These are phyloP conservation scores for Pseudopithomyces chartarum DNA, from an alignment of 2,329 filamentous ascomycete genomes.

Conservation along the genomic window DNA sequence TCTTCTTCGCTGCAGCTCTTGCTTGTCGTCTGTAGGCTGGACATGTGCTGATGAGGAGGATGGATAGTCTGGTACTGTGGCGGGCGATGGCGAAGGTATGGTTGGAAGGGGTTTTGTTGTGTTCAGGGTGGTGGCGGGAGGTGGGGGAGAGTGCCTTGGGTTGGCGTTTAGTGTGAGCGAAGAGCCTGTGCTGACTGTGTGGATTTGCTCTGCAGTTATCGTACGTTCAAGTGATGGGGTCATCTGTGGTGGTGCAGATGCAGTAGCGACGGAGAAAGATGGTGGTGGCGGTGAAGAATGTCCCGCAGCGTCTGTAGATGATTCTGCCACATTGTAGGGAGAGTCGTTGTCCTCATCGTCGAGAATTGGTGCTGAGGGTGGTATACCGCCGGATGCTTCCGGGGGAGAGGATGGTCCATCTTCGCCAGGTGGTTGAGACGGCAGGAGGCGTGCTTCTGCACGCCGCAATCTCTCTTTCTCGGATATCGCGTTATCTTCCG, in stretches of 20 bases:
- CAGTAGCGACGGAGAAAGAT: conserved; percentile 25
- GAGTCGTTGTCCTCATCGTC: conserved; percentile 39
- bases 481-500: conserved; percentile 64
- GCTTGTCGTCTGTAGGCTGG: conserved; percentile 71
- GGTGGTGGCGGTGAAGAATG: conserved; percentile 32
- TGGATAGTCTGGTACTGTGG: conserved; percentile 30
- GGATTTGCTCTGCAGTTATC: conserved; percentile 20
- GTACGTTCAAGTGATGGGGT: conserved; percentile 21
- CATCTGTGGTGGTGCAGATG: conserved; percentile 12
- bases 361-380: conserved; percentile 43
- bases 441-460: conserved; percentile 79
- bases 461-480: conserved; percentile 82
- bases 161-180: conserved; percentile 30
- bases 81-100: conserved; percentile 24
- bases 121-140: conserved; percentile 13
- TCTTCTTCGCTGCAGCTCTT: conserved; percentile 67
- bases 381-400: conserved; percentile 40
- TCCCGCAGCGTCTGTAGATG: conserved; percentile 28
- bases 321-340: conserved; percentile 25
- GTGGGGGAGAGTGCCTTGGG: conserved; percentile 12
- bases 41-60: conserved; percentile 37
- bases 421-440: conserved; percentile 72
- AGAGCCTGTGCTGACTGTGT: conserved; percentile 24
- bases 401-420: conserved; percentile 50
- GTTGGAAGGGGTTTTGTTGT: conserved; percentile 26